These are phyloP conservation scores for Pulveroboletus sp. DNA, from an alignment of 768 basidiomycete species.

Conservation along the genomic window DNA sequence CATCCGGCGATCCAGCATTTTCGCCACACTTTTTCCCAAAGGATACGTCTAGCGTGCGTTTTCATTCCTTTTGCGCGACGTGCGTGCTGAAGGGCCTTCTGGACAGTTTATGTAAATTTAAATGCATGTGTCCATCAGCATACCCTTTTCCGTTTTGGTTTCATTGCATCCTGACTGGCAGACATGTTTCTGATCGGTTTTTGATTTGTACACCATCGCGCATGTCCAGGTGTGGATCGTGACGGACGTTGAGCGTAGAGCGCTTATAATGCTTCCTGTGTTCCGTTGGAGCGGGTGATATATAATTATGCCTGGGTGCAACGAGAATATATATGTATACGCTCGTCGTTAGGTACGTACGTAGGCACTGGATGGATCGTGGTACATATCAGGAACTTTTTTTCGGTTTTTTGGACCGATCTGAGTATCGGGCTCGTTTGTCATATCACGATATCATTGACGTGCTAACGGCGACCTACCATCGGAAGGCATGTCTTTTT, in stretches of 20 bases:
- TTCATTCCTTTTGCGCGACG: neutral
- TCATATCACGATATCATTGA: neutral
- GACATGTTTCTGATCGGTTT: neutral
- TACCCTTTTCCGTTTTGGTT: neutral
- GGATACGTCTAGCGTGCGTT: constrained; percentile 29
- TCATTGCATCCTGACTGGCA: neutral
- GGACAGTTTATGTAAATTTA: constrained; percentile 22
- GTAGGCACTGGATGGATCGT: too few species aligned
- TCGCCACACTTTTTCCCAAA: constrained; percentile 28
- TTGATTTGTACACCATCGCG: neutral
- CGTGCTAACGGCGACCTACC: neutral
- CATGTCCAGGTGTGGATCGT: neutral
- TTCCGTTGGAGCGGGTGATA: neutral
- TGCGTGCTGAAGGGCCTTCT: constrained; percentile 8
- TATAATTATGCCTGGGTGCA: neutral
- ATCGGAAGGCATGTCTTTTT: too few species aligned
- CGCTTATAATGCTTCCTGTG: constrained; percentile 2
- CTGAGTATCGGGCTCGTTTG: too few species aligned
- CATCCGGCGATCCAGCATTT: constrained; percentile 16
- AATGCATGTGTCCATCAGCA: neutral
- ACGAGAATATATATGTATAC: neutral
- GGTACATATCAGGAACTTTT: constrained; percentile 1
- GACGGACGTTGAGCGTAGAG: constrained; percentile 11
- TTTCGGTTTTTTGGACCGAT: constrained; percentile 13
- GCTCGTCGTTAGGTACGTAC: constrained; percentile 1